Base-by-base conservation (phyloP, 306 rosid species). In the Castanospermum australe region DNA sequence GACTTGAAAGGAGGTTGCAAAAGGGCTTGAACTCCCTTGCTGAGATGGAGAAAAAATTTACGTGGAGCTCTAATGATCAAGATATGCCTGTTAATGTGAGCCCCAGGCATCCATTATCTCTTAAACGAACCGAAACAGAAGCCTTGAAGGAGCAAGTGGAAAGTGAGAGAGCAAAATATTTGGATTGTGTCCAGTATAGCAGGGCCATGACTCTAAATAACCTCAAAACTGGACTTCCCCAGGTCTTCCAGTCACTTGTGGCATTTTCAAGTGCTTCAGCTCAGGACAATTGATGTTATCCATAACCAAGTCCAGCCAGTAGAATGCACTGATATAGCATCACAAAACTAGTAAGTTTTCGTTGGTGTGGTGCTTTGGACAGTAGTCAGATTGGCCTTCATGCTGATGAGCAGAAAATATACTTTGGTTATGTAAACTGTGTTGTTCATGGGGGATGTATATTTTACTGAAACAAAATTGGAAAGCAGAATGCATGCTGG, bases 211-310 rank as follows among this genome's bases (percentile, higher is more conserved):
- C 94, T 17, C 74, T 93, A 72, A 79, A 83, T 47, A 76, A 76
- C 62, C 90, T 93, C 79, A 88, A 84, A 87, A 85, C 79, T 36
- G 74, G 51, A 55, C 99, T 96, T 60, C 99, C 99, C 18, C 72
- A 61, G 11, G 91, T 91, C 54, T 96, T 96, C 84, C 81, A 80
- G 78, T 75, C 89, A 24, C 80, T 96, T 7, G 63, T 83, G 86
- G 85, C 60, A 70, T 96, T 89, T 83, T 84, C 98, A 25, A 63
- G 83, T 77, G 88, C 83, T 79, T 90, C 84, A 62, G 78, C 81
- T 22, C 88, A 86, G 74, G 94, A n/a, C 88, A 41, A 67, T 91
- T 62, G 96, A 91, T 79, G 75, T 51, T 70, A 84, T 78, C 70
- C 82, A 44, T 41, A 61, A 55, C 82, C 78, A 79, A 28, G 68